A percentile compares a stretch with the other conserved stretches of the same genome.
Evolutionary conservation across 768 basidiomycete genomes (phyloP).

Genomic region (Leucosporidium scottii): DNA sequence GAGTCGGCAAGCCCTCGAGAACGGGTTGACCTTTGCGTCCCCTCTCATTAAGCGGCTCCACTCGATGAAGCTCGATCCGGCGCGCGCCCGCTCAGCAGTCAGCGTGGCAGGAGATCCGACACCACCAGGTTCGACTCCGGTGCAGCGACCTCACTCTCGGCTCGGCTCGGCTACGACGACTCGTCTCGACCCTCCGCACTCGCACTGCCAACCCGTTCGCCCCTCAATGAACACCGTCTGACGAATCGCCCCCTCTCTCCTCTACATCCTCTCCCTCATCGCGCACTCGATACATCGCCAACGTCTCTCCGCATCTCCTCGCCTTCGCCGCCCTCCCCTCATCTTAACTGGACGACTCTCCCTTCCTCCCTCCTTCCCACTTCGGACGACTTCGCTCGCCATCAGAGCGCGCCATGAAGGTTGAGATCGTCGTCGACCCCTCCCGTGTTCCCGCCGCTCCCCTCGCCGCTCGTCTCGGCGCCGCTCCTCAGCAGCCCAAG

Average conservation of each 20-base stretch:
- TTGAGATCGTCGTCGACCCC: constrained; percentile 92
- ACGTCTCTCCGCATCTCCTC: constrained; percentile 12
- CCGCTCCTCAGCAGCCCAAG: constrained; percentile 45
- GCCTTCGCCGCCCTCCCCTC: not conserved
- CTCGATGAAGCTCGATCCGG: too few species aligned
- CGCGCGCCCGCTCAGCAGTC: too few species aligned
- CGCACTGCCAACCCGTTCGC: too few species aligned
- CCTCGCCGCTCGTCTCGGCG: constrained; percentile 77
- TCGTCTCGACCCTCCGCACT: too few species aligned
- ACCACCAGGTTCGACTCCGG: too few species aligned
- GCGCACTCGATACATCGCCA: not conserved
- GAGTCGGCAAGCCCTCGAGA: too few species aligned
- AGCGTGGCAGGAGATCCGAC: too few species aligned
- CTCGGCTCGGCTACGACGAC: too few species aligned
- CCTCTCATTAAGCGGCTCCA: too few species aligned
- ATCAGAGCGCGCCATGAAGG: constrained; percentile 94
- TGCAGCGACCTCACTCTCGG: too few species aligned
- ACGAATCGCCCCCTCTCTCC: not conserved
- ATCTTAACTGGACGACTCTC: not conserved
- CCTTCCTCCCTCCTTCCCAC: not conserved
- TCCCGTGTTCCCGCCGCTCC: constrained; percentile 54
- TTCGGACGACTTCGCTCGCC: not conserved
- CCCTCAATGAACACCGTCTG: too few species aligned
- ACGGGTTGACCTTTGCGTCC: too few species aligned
- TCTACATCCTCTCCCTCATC: not conserved